Evolutionary conservation across 2,329 filamentous ascomycete species (phyloP).

Genomic region (Paradendryphiella salina): DNA sequence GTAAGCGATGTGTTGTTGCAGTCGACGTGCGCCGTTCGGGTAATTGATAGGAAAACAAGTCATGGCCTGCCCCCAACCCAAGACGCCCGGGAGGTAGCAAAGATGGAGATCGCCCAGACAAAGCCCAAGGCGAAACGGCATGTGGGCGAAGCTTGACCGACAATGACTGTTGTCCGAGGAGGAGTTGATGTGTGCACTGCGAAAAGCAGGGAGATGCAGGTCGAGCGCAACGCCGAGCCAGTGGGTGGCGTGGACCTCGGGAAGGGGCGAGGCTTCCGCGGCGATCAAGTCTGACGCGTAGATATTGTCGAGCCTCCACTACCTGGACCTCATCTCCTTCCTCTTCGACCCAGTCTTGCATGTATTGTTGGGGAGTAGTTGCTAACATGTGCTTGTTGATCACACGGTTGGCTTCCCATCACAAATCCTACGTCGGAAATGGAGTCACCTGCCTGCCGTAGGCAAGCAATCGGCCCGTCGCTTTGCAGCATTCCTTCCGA

Average conservation of each 20-base stretch:
- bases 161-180: slow-evolving; percentile 2
- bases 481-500: slow-evolving; percentile 1
- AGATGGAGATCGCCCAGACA: slow-evolving; percentile 9
- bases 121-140: slow-evolving; percentile 5
- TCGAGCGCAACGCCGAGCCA: no score
- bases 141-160: slow-evolving; percentile 10
- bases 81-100: background rate
- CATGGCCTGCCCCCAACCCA: slow-evolving; percentile 1
- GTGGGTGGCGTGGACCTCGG: background rate
- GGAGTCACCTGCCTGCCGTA: background rate
- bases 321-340: background rate
- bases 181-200: background rate
- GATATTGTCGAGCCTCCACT: background rate
- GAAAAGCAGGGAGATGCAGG: slow-evolving; percentile 14
- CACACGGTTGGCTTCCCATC: background rate
- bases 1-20: slow-evolving; percentile 12
- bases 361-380: background rate
- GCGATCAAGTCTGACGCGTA: background rate
- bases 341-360: background rate
- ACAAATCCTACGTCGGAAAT: background rate
- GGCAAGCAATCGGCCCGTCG: background rate
- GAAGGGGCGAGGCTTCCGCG: background rate
- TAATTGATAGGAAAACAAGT: slow-evolving; percentile 2
- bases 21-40: background rate
- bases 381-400: background rate